Percentiles rank a stretch among this genome's conserved stretches.
Evolutionary conservation across 306 rosid genomes (phyloP).

Genomic region (Potentilla sterilis): DNA sequence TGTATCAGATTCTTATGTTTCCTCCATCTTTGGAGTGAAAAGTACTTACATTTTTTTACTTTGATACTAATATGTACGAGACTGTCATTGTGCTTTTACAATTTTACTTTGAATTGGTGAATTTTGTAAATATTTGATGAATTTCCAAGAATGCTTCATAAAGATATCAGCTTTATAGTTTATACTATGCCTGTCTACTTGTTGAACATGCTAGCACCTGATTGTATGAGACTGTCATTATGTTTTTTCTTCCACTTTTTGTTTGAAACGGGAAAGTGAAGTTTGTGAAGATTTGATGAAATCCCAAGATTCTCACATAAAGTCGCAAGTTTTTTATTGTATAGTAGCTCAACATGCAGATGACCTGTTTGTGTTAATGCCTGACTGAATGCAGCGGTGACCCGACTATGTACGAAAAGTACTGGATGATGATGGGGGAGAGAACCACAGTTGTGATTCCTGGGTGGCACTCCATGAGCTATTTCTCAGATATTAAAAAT

Average conservation of each 20-base stretch:
- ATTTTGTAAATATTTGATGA: neutral
- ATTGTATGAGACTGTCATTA: neutral
- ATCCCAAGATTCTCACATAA: neutral
- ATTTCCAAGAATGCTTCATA: neutral
- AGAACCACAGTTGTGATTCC: constrained; percentile 56
- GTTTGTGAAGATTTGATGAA: neutral
- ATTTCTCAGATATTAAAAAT: constrained; percentile 57
- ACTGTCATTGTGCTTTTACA: neutral
- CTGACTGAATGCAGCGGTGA: constrained; percentile 65
- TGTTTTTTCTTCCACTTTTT: neutral
- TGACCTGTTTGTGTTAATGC: neutral
- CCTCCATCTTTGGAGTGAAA: neutral
- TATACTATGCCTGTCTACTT: neutral
- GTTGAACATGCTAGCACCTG: neutral
- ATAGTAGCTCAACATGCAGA: neutral
- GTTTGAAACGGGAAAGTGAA: neutral
- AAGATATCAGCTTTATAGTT: neutral
- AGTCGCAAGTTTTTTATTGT: neutral
- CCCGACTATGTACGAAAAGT: constrained; percentile 71
- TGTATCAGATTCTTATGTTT: neutral
- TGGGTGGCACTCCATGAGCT: constrained; percentile 83
- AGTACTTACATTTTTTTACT: constrained; percentile 14
- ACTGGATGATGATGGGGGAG: constrained; percentile 66
- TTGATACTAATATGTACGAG: neutral
- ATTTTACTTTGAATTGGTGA: neutral